Evolutionary conservation across 1,284 basidiomycete species (phyloP).

Genomic region (Inonotus obliquus): DNA sequence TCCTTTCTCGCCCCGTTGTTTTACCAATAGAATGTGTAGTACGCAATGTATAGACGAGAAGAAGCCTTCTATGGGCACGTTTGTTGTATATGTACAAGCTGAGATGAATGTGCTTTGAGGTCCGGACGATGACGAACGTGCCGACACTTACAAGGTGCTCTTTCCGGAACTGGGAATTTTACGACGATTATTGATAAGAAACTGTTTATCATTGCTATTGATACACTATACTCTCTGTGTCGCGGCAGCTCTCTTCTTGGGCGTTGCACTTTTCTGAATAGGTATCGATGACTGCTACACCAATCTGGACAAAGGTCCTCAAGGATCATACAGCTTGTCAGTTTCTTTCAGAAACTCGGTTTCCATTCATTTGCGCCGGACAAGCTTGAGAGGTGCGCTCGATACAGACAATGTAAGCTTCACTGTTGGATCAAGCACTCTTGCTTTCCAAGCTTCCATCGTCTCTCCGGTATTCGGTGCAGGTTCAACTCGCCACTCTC

Average conservation of each 20-base stretch:
- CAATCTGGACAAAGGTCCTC: too few species aligned
- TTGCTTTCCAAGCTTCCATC: slow-evolving; percentile 12
- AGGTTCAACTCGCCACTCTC: slow-evolving; percentile 18
- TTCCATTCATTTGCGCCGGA: background rate
- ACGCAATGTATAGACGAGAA: slow-evolving; percentile 33
- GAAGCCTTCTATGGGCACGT: slow-evolving; percentile 44
- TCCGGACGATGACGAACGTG: slow-evolving; percentile 54
- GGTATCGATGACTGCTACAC: too few species aligned
- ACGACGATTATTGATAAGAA: too few species aligned
- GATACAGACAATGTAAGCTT: slow-evolving; percentile 5
- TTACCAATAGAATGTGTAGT: background rate
- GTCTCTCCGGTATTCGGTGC: slow-evolving; percentile 8
- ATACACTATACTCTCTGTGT: too few species aligned
- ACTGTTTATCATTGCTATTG: too few species aligned
- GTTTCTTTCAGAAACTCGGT: too few species aligned
- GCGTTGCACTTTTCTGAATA: too few species aligned
- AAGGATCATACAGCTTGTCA: too few species aligned
- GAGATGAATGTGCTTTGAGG: slow-evolving; percentile 51
- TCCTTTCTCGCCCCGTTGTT: background rate
- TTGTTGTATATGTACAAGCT: slow-evolving; percentile 47
- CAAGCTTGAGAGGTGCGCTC: slow-evolving; percentile 9
- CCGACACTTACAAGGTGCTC: slow-evolving; percentile 52
- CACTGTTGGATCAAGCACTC: slow-evolving; percentile 5
- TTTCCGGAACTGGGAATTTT: too few species aligned
- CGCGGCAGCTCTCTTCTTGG: too few species aligned